A percentile compares a stretch with the other conserved stretches of the same genome.
These are phyloP conservation scores for Colletotrichum falcatum DNA, from an alignment of 2,329 filamentous ascomycete species.

Conservation along the genomic window DNA sequence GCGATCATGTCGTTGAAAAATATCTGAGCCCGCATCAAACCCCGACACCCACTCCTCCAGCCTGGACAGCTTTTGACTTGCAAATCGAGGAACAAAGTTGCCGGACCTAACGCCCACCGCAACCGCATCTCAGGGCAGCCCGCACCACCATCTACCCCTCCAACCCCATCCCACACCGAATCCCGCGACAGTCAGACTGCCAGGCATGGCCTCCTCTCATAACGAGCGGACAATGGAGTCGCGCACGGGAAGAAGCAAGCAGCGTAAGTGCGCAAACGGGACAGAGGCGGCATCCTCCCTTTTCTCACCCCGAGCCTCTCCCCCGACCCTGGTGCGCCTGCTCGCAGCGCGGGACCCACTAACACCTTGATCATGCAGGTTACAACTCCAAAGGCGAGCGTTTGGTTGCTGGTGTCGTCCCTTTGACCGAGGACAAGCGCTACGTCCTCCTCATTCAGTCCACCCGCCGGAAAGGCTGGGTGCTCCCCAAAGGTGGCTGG, in stretches of 20 bases:
- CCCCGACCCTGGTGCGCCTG: conserved; percentile 40
- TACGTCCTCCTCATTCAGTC: conserved; percentile 95
- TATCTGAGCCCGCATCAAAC: conserved; percentile 30
- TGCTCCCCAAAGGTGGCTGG: conserved; percentile 97
- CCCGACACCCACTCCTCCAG: conserved; percentile 18
- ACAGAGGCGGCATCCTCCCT: conserved; percentile 21
- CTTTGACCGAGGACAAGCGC: conserved; percentile 85
- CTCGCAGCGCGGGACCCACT: conserved; percentile 48
- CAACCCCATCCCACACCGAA: conserved; percentile 27
- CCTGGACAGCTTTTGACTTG: conserved; percentile 29
- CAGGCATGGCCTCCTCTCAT: conserved; percentile 40
- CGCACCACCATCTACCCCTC: conserved; percentile 22
- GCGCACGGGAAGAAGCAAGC: conserved; percentile 80
- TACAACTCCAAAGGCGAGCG: conserved; percentile 94
- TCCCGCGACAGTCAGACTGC: conserved; percentile 25
- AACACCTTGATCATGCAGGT: conserved; percentile 67
- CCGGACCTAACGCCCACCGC: conserved; percentile 30
- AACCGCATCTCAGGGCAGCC: conserved; percentile 30
- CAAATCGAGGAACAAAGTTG: conserved; percentile 31
- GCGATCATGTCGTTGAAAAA: conserved; percentile 42
- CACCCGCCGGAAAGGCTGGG: conserved; percentile 91
- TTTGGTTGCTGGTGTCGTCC: conserved; percentile 93
- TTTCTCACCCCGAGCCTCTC: conserved; percentile 23
- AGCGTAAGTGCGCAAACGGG: conserved; percentile 71
- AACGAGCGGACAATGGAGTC: conserved; percentile 75